Base-by-base conservation (phyloP, 139 green algal species). In the Spirogloea muscicola region DNA sequence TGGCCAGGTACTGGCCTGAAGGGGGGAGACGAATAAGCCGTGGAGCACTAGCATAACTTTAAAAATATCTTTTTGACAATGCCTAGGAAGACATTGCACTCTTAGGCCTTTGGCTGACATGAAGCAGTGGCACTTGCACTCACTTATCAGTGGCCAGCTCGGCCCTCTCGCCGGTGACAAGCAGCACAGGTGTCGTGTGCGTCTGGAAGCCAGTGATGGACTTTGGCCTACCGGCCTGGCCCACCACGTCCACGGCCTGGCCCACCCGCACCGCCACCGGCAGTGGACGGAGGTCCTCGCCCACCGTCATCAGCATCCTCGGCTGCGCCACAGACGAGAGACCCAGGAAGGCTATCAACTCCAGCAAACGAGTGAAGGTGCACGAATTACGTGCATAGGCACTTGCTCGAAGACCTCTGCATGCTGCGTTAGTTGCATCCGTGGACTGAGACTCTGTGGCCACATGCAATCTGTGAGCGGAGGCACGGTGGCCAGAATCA, bases 171-270 rank as follows among this genome's bases (percentile, higher is more conserved):
- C 93, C 91, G 13, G 82, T 88, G 13, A 81, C 85, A 58, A 99
- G 83, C 58, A 99, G 86, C 63, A 98, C 94, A 2, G 94, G 94
- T 0, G 94, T 97, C 33, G 89, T 96, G 85, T 98, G 94, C 29
- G 94, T 98, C 84, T 98, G 94, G 87, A 89, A 89, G 5, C 89
- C 90, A 38, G 95, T 98, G 82, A 99, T 96, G 40, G 90, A 95
- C 86, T 99, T 99, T 41, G 95, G 95, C 52, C 90, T 73, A n/a
- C 95, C 95, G 10, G 93, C 92, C 80, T 97, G 94, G 6, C 93
- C 95, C 55, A 99, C 95, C 1, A 92, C 87, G 72, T 99, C 95
- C 59, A 99, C 95, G 9, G 95, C 94, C 73, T 92, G 85, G 10
- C 95, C 94, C 55, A 99, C 90, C 40, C 92, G 85, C 76, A 96